These are phyloP conservation scores for Tetramitus jugosus DNA, from an alignment of 208 protist genomes.

Conservation along the genomic window DNA sequence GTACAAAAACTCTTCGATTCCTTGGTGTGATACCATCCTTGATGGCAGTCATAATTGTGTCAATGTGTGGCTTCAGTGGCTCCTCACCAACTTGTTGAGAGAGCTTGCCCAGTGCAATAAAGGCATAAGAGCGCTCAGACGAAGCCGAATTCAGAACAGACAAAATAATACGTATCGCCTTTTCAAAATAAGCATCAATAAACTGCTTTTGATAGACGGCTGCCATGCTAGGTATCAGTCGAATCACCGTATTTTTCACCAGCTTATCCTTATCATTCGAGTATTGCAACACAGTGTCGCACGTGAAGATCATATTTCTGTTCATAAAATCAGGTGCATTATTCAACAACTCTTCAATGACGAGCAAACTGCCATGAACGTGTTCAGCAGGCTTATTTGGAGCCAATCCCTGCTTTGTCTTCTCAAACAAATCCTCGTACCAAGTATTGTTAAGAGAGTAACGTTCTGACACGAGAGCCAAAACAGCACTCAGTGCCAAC, in stretches of 20 bases:
- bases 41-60: background rate
- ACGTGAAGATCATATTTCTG: background rate
- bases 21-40: background rate
- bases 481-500: background rate
- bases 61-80: no score
- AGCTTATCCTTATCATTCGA: background rate
- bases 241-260: background rate
- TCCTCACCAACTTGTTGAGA: background rate
- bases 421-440: background rate
- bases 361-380: constrained; percentile 11
- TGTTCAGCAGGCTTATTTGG: background rate
- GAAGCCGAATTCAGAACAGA: background rate
- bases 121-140: background rate
- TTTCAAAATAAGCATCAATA: constrained; percentile 1
- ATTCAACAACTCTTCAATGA: background rate
- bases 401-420: background rate
- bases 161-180: background rate
- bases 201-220: background rate
- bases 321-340: background rate
- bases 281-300: background rate
- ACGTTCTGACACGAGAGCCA: background rate
- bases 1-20: background rate
- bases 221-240: background rate
- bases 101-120: background rate
- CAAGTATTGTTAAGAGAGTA: background rate